Evolutionary conservation across 78 protist species (phyloP), one percentile per base, ranked within the genome.

Genomic region (Pigoraptor vietnamica): DNA sequence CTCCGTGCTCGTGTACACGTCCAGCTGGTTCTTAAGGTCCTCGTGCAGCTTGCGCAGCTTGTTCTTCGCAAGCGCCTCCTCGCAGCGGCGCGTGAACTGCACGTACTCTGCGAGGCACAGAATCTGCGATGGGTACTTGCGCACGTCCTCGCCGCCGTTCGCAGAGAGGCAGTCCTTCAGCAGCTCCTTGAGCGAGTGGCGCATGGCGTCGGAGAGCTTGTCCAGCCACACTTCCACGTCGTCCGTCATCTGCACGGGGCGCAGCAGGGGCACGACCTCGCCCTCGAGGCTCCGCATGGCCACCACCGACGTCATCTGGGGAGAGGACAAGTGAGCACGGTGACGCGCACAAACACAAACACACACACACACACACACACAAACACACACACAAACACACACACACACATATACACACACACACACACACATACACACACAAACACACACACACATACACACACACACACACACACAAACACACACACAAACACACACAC

Each of bases 171-270:
- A 89, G 19, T 88, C 34, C 34, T 35, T 2, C 33, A 93, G 93
- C 37, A 89, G 56, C n/a, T 24, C 25, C 86, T 1, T 32, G 23
- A 95, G 93, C 23, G 96, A 89, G 24, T 24, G 9, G 81, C 37
- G 36, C 96, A 96, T 94, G 39, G 19, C 93, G 23, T 25, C 34
- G 23, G 92, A 67, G 24, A 96, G 94, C 24, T 10, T 29, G 0
- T 23, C 0, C 86, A 96, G 91, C 97, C 97, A 97, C 25, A 10
- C 83, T 91, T 97, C 98, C 34, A 97, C 98, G 21, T 40, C 29
- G 1, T 90, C 94, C 24, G 93, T 89, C 90, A 97, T 39, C 6
- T 0, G 40, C 34, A 97, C 96, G 24, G 95, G 92, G 34, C 32
- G 2, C 36, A 0, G 0, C 86, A 97, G 93, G 24, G 90, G 90